A percentile compares a stretch with the other conserved stretches of the same genome.
Conservation (phyloP, 2,329 filamentous ascomycete species). For the Calonectria pseudoreteaudii region DNA sequence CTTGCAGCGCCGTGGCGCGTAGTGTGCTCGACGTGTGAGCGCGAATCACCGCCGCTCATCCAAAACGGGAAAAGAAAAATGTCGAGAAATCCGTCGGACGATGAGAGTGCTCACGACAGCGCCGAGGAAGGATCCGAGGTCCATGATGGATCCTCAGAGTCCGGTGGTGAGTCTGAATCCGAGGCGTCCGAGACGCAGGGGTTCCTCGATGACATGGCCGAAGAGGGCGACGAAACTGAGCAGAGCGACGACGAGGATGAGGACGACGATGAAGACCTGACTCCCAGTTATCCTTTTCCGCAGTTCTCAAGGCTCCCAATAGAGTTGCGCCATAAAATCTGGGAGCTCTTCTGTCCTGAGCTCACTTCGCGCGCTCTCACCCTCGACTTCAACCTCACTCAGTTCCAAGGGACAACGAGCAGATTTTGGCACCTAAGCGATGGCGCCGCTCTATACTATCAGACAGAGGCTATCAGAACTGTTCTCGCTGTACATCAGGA, state of each 20-base stretch:
- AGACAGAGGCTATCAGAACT: slow-evolving; percentile 44
- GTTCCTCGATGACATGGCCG: slow-evolving; percentile 40
- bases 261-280: not conserved
- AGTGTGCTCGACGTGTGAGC: slow-evolving; percentile 1
- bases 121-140: not conserved
- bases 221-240: slow-evolving; percentile 36
- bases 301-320: slow-evolving; percentile 45
- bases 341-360: slow-evolving; percentile 49
- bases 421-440: slow-evolving; percentile 36
- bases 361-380: slow-evolving; percentile 42
- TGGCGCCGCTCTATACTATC: slow-evolving; percentile 38
- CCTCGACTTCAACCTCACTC: slow-evolving; percentile 41
- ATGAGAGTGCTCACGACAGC: slow-evolving; percentile 2
- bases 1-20: slow-evolving; percentile 4
- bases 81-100: slow-evolving; percentile 3
- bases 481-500: slow-evolving; percentile 51
- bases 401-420: slow-evolving; percentile 19
- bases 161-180: slow-evolving; percentile 19
- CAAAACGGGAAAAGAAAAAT: slow-evolving; percentile 3
- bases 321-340: slow-evolving; percentile 48
- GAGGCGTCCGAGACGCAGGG: slow-evolving; percentile 38
- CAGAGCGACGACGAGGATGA: slow-evolving; percentile 27
- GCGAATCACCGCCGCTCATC: not conserved
- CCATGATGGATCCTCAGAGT: not conserved
- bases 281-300: slow-evolving; percentile 31